Base-by-base conservation (phyloP, 2,329 filamentous ascomycete genomes). In the Lachnellula arida region DNA sequence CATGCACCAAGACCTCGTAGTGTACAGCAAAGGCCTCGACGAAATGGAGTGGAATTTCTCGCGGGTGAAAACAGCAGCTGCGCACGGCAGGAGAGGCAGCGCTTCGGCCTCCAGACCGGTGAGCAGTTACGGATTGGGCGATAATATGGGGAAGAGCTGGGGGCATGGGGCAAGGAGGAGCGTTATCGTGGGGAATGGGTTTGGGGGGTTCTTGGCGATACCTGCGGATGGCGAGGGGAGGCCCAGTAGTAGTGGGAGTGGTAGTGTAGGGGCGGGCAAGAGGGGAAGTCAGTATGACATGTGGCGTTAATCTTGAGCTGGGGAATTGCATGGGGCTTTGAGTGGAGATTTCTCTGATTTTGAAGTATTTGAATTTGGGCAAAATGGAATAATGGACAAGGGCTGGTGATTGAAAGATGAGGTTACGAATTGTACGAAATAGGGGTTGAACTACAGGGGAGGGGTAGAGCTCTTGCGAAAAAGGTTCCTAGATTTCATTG, bases 1-100 rank as follows among this genome's bases (percentile, higher is more conserved):
- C 22, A 75, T 87, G 60, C 74, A 75, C 28, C 82, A 85, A 61
- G 77, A 79, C 2, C 74, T 88, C 22, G 78, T 83, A 60, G 78
- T 87, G 39, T 87, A 84, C 69, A 82, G 78, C 65, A 88, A 87
- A 69, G 82, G 82, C n/a, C 72, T 84, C 3, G 81, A 85, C 60
- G 84, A 87, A 65, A 72, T 84, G 23, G 84, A 87, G 64, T 87
- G 85, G 84, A 84, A 85, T 61, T 84, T 86, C 67, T 85, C 83
- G 2, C 75, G 77, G 22, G 81, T 86, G 56, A 74, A 80, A 34
- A 82, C 82, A 1, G 69, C 72, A 11, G 61, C 70, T 1, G 68
- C 66, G 2, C 63, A 66, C 2, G 71, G 72, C 7, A 66, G 72
- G 5, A 66, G 72, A 2, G 71, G 72, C 17, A 72, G 70, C 46